phyloP scores from a whole-genome alignment of 78 protist species.

The Anaeramoeba flamelloides region DNA sequence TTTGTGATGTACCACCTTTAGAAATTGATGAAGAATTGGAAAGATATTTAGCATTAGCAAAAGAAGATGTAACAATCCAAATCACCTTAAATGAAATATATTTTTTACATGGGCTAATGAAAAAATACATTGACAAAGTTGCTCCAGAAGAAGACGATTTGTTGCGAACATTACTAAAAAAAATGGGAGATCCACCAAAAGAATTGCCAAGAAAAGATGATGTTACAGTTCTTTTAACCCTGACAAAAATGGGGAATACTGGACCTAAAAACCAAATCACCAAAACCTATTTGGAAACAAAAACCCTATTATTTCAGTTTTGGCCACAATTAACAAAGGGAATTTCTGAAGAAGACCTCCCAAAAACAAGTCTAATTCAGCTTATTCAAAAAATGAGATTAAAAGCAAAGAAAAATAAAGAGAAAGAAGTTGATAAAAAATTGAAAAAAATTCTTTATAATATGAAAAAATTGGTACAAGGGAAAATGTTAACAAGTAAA shows the following conservation, averaged over 20 bases:
- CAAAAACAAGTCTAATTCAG: not conserved
- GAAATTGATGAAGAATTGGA: not conserved
- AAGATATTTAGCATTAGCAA: not conserved
- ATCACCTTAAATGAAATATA: not conserved
- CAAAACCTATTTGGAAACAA: not conserved
- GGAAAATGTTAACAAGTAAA: not conserved
- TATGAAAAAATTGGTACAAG: not conserved
- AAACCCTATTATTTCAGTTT: not conserved
- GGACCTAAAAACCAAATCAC: not conserved
- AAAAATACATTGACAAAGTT: not conserved
- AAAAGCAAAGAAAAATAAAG: not conserved
- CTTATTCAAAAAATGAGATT: not conserved
- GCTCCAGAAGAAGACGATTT: not conserved
- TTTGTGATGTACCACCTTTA: not conserved
- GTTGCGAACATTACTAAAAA: not conserved
- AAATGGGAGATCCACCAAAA: constrained; percentile 1
- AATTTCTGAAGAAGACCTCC: not conserved
- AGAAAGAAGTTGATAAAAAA: not conserved
- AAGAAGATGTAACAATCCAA: not conserved
- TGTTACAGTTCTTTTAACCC: not conserved
- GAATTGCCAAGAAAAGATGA: not conserved
- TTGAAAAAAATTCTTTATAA: not conserved
- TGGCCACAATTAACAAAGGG: not conserved
- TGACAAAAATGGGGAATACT: not conserved
- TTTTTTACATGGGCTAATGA: not conserved